Evolutionary conservation across 495 filamentous ascomycete genomes (phyloP), one percentile per base, ranked within the genome.

Genomic region (Lepidopterella palustris): DNA sequence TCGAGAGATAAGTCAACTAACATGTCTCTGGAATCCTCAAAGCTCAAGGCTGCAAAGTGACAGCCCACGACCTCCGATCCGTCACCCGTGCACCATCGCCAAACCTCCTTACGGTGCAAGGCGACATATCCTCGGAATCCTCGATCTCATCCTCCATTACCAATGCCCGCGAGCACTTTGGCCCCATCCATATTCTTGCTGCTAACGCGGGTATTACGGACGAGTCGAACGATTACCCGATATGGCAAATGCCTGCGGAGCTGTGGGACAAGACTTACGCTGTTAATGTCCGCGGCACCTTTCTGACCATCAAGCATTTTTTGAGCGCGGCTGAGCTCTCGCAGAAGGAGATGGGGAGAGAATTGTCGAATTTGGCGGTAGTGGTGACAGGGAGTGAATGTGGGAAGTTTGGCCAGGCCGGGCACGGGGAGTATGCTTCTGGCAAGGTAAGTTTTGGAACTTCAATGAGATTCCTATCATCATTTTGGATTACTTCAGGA

Each of bases 221-320:
- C 59, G 73, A 78, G 61, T 68, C 63, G 23, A 62, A 67, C 50
- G 59, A 72, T 11, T 75, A 75, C 47, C 76, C 72, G 2, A 79
- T 84, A 51, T 84, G 80, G 80, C 72, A 80, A n/a, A 68, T 82
- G 29, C 74, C 78, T 1, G 52, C 78, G 11, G 74, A 77, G 4
- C 66, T 74, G 1, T 83, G 79, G 80, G 78, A 82, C 45, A 74
- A 76, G 63, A 77, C 73, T 0, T 80, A 82, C 64, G 70, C 68
- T 11, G 70, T 68, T 29, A 82, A 82, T 57, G 69, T 77, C 13
- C 77, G 77, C 18, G 79, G 79, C 42, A 80, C 79, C 5, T 83
- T 82, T 62, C 71, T 84, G 0, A 79, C 79, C 24, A 80, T 83
- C 62, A 84, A 84, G 58, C 76, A 81, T 55, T 83, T 82, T 70